Percentiles rank a stretch among this genome's conserved stretches.
Conservation (phyloP, 192 early-diverging fungal genomes). For the Rhizoclosmatium sp. region DNA sequence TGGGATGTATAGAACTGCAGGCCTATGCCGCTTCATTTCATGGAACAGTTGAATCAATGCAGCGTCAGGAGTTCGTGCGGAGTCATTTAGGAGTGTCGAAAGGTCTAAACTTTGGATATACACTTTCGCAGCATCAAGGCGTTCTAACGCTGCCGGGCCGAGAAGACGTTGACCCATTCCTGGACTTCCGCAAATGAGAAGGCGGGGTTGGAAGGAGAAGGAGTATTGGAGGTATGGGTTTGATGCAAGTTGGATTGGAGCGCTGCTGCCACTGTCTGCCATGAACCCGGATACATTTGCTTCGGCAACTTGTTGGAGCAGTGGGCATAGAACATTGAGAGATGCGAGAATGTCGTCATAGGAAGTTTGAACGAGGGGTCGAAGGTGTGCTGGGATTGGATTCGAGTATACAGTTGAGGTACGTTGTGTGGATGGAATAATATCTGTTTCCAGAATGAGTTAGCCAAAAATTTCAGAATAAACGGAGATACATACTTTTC, state of each 20-base stretch:
- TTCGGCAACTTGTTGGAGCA: constrained; percentile 30
- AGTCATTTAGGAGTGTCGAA: constrained; percentile 50
- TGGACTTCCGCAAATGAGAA: constrained; percentile 63
- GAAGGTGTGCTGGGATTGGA: constrained; percentile 52
- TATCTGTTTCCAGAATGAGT: constrained; percentile 19
- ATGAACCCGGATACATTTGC: constrained; percentile 24
- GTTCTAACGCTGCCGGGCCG: constrained; percentile 60
- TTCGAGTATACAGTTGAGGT: constrained; percentile 49
- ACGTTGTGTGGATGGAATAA: constrained; percentile 56
- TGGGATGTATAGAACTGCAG: constrained; percentile 68
- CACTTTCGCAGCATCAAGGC: constrained; percentile 60
- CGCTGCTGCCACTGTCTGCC: background rate
- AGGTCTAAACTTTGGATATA: constrained; percentile 65
- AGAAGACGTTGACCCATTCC: constrained; percentile 69
- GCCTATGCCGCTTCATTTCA: constrained; percentile 68
- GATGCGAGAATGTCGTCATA: constrained; percentile 19
- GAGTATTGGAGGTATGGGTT: constrained; percentile 29
- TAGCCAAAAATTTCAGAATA: background rate
- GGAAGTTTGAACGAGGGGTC: constrained; percentile 45
- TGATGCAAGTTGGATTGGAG: background rate
- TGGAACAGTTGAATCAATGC: constrained; percentile 62
- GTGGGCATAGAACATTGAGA: constrained; percentile 32
- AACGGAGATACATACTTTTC: constrained; percentile 34
- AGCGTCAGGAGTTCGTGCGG: constrained; percentile 50
- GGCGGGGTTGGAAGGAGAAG: constrained; percentile 61